Conservation (phyloP, 176 grass and related monocot species). For the Neostapfia colusana region DNA sequence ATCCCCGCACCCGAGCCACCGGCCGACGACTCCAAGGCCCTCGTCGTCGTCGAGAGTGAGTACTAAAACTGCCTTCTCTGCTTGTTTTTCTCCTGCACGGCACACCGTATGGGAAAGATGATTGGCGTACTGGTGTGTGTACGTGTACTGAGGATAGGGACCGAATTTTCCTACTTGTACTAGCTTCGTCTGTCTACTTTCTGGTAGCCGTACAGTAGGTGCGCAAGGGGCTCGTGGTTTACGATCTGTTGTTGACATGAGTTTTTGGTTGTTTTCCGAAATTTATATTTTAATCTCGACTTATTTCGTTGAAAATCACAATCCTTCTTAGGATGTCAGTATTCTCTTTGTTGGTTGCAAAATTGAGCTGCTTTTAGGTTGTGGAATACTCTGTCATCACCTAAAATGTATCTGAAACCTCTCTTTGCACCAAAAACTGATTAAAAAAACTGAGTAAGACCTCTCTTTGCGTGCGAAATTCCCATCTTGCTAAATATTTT, state of each 20-base stretch:
- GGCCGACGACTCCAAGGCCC: constrained; percentile 67
- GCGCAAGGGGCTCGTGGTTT: constrained; percentile 10
- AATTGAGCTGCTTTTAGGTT: not conserved
- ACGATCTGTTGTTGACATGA: not conserved
- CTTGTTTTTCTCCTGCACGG: not conserved
- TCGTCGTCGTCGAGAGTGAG: constrained; percentile 80
- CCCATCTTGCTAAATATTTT: not conserved
- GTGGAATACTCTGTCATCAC: not conserved
- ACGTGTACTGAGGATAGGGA: constrained; percentile 9
- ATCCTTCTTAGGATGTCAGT: not conserved
- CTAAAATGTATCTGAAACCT: not conserved
- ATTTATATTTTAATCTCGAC: not conserved
- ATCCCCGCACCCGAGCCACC: constrained; percentile 49
- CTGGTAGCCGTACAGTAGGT: not conserved
- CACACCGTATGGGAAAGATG: not conserved
- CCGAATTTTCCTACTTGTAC: not conserved
- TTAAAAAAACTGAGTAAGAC: too few species aligned
- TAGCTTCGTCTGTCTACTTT: constrained; percentile 25
- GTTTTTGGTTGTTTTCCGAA: not conserved
- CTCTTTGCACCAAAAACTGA: not conserved
- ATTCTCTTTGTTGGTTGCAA: not conserved
- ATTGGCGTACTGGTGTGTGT: not conserved
- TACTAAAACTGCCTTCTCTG: not conserved
- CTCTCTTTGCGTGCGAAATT: not conserved
- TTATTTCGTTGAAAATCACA: not conserved